phyloP scores from a whole-genome alignment of 1,139 yeast species.

The Meyerozyma elateridarum region DNA sequence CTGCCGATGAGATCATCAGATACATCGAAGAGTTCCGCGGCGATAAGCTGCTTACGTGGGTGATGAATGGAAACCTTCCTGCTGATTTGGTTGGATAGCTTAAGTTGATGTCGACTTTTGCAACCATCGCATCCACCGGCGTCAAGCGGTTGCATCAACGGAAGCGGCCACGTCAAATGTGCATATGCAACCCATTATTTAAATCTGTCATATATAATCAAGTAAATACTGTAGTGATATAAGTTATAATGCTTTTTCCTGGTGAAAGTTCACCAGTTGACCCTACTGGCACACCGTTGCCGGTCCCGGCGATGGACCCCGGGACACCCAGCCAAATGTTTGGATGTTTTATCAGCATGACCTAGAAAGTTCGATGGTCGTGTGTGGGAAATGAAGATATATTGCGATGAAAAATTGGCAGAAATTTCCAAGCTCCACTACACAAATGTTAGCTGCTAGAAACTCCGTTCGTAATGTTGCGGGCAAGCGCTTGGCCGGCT shows the following conservation, averaged over 20 bases:
- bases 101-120: too few species aligned
- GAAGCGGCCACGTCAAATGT: too few species aligned
- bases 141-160: too few species aligned
- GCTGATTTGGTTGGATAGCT: conserved; percentile 23
- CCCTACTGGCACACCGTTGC: too few species aligned
- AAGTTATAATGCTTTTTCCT: too few species aligned
- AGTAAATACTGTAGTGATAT: too few species aligned
- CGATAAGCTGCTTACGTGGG: conserved; percentile 45
- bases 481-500: conserved; percentile 38
- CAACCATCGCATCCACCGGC: too few species aligned
- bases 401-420: conserved; percentile 13
- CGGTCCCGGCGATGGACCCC: too few species aligned
- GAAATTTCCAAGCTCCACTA: conserved; percentile 10
- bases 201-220: too few species aligned
- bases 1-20: conserved; percentile 39
- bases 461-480: conserved; percentile 37
- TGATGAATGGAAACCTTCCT: conserved; percentile 47
- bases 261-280: too few species aligned
- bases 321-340: background rate
- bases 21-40: conserved; percentile 43
- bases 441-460: conserved; percentile 43
- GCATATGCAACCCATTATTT: too few species aligned
- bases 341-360: conserved; percentile 1
- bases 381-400: background rate
- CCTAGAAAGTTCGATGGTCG: conserved; percentile 4